Conservation (phyloP, 192 early-diverging fungal genomes). For the Allomyces macrogynus region DNA sequence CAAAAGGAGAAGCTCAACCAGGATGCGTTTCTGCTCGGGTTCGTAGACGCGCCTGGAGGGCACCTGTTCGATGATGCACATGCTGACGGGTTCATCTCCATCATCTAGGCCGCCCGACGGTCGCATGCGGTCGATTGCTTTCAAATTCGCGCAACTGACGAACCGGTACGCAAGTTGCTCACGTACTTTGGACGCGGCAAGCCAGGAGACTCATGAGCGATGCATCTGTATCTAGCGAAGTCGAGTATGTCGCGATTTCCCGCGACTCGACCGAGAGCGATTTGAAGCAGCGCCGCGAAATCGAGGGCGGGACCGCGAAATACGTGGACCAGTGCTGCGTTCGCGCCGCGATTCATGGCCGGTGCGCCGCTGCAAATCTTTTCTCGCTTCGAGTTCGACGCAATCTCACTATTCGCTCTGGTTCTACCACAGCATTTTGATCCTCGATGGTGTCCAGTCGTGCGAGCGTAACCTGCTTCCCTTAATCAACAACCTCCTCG, state of each 20-base stretch:
- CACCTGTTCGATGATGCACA: not conserved
- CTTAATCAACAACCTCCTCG: slow-evolving; percentile 63
- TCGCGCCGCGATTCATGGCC: slow-evolving; percentile 36
- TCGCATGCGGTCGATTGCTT: slow-evolving; percentile 37
- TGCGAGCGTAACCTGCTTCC: slow-evolving; percentile 69
- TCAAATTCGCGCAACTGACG: slow-evolving; percentile 52
- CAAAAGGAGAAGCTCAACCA: slow-evolving; percentile 60
- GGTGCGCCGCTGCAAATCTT: slow-evolving; percentile 9
- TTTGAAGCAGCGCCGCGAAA: slow-evolving; percentile 61
- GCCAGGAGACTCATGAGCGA: not conserved
- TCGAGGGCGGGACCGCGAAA: slow-evolving; percentile 32
- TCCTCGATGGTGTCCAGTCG: slow-evolving; percentile 52
- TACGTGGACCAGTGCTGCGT: slow-evolving; percentile 42
- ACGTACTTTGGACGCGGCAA: not conserved
- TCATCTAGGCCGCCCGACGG: slow-evolving; percentile 34
- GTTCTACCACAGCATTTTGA: slow-evolving; percentile 14
- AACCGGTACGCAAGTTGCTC: slow-evolving; percentile 8
- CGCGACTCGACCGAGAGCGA: slow-evolving; percentile 59
- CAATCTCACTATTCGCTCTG: slow-evolving; percentile 19
- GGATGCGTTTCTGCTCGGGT: slow-evolving; percentile 64
- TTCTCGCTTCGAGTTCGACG: slow-evolving; percentile 18
- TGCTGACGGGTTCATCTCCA: not conserved
- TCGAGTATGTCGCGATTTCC: slow-evolving; percentile 53
- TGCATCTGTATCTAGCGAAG: slow-evolving; percentile 21
- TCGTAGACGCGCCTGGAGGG: not conserved